These are phyloP conservation scores for Artemisia argyi DNA, from an alignment of 129 eudicot genomes.

Conservation along the genomic window DNA sequence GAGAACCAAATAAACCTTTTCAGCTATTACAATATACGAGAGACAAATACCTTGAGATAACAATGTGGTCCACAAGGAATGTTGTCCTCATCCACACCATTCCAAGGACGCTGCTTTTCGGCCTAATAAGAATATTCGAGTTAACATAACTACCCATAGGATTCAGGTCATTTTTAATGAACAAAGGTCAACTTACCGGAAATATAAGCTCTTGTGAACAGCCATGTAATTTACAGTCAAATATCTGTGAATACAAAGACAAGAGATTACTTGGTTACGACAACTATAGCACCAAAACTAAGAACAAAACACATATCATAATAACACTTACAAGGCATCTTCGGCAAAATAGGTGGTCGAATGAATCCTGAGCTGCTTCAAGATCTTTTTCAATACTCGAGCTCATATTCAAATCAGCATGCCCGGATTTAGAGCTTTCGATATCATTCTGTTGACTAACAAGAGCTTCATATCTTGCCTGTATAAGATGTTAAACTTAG, in stretches of 20 bases:
- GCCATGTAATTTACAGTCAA: conserved; percentile 92
- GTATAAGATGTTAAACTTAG: conserved; percentile 68
- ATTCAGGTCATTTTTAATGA: not conserved
- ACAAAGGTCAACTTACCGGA: conserved; percentile 56
- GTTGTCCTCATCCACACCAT: conserved; percentile 45
- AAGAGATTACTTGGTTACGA: conserved; percentile 9
- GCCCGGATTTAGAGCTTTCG: conserved; percentile 26
- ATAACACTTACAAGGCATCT: conserved; percentile 69
- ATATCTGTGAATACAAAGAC: conserved; percentile 52
- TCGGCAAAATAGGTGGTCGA: conserved; percentile 84
- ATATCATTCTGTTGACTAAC: conserved; percentile 31
- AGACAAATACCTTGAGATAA: conserved; percentile 56
- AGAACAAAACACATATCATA: conserved; percentile 10
- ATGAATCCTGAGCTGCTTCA: conserved; percentile 83
- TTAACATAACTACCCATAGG: conserved; percentile 6
- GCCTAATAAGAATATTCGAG: conserved; percentile 39
- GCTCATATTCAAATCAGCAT: conserved; percentile 38
- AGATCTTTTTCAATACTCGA: conserved; percentile 69
- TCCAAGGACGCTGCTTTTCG: conserved; percentile 59
- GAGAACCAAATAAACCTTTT: conserved; percentile 1
- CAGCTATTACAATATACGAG: not conserved
- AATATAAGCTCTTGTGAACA: conserved; percentile 87
- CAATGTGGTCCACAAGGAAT: conserved; percentile 69
- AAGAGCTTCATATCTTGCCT: conserved; percentile 83
- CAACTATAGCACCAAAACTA: conserved; percentile 19